Percentiles rank a stretch among this genome's conserved stretches.
These are phyloP conservation scores for Acrodontium crateriforme DNA, from an alignment of 2,329 filamentous ascomycete genomes.

Conservation along the genomic window DNA sequence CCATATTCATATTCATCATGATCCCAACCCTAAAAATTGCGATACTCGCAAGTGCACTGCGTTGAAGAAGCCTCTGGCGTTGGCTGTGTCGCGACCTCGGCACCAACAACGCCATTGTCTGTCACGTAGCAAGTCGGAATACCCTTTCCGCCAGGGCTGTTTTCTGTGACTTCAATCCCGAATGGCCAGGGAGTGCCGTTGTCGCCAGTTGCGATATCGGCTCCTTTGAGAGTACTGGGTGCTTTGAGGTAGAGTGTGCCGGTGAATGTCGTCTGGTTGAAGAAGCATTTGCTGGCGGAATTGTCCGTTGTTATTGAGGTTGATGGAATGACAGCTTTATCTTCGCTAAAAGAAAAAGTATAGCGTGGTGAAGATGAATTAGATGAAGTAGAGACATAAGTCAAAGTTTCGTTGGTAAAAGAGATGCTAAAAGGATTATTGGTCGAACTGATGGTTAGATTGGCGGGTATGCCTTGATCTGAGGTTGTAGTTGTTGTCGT, in stretches of 20 bases:
- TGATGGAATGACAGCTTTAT: constrained; percentile 40
- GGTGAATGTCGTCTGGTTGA: constrained; percentile 40
- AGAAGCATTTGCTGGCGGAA: constrained; percentile 42
- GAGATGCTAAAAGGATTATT: constrained; percentile 42
- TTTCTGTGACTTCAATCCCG: constrained; percentile 42
- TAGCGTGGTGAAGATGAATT: constrained; percentile 38
- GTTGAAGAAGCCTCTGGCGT: constrained; percentile 20
- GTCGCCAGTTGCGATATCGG: constrained; percentile 4
- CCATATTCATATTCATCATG: no score
- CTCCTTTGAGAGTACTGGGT: constrained; percentile 6
- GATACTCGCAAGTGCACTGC: constrained; percentile 35
- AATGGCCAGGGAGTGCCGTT: constrained; percentile 39
- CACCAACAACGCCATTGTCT: constrained; percentile 23
- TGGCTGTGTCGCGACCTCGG: constrained; percentile 23
- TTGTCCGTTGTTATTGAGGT: constrained; percentile 30
- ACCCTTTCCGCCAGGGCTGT: constrained; percentile 33
- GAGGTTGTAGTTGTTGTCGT: constrained; percentile 43
- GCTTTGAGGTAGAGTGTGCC: constrained; percentile 40
- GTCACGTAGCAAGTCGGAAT: constrained; percentile 41
- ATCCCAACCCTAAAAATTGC: no score
- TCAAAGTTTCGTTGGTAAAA: constrained; percentile 41
- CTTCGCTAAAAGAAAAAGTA: constrained; percentile 40
- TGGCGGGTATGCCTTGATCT: constrained; percentile 22
- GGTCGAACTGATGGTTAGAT: constrained; percentile 34
- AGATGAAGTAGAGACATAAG: constrained; percentile 34